A percentile compares a stretch with the other conserved stretches of the same genome.
These are phyloP conservation scores for Candolleomyces efflorescens DNA, from an alignment of 768 basidiomycete genomes.

Conservation along the genomic window DNA sequence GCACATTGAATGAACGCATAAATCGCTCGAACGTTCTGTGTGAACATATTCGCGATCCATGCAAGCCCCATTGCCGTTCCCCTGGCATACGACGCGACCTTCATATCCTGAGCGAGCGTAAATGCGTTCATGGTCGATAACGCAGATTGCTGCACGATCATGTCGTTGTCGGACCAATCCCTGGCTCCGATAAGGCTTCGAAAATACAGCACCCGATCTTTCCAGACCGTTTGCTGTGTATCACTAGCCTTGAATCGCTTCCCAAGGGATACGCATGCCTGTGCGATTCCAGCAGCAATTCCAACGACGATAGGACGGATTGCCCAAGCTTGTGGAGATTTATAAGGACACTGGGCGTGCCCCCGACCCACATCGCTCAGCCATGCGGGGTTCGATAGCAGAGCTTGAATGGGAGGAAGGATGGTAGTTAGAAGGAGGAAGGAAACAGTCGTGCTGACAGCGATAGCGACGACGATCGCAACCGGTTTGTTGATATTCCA, in stretches of 20 bases:
- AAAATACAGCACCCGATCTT: neutral
- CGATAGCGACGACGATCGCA: slow-evolving; percentile 5
- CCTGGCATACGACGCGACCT: neutral
- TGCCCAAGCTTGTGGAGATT: neutral
- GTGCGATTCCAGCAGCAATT: neutral
- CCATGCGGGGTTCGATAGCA: neutral
- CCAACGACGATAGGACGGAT: neutral
- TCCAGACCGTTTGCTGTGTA: neutral
- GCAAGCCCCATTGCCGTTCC: neutral
- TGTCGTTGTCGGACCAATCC: neutral
- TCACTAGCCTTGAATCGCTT: neutral
- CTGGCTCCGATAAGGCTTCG: neutral
- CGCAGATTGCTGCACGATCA: neutral
- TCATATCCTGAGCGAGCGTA: neutral
- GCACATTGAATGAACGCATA: neutral
- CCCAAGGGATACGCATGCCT: neutral
- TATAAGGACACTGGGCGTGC: neutral
- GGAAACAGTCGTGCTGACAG: slow-evolving; percentile 7
- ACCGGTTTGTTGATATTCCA: slow-evolving; percentile 7
- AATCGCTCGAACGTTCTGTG: neutral
- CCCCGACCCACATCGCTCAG: neutral
- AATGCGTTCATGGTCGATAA: neutral
- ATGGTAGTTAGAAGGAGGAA: slow-evolving; percentile 11
- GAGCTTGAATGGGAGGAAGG: slow-evolving; percentile 12
- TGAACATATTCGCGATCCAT: neutral